A percentile compares a stretch with the other conserved stretches of the same genome.
Evolutionary conservation across 371 early-diverging fungal genomes (phyloP).

Genomic region (Haplosporangium sp.): DNA sequence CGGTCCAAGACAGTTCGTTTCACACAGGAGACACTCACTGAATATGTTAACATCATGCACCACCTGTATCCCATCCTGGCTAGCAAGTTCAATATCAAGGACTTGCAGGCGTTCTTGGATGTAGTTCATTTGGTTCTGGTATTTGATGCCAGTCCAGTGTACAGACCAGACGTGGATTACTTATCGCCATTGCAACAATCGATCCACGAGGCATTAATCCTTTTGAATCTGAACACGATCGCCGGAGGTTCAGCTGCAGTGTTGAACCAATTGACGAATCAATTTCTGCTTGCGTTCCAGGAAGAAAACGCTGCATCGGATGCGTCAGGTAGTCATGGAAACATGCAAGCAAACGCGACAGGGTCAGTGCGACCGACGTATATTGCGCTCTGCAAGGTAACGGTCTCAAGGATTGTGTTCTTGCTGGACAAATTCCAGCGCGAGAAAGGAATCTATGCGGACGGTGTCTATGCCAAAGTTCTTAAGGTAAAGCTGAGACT

Average conservation of each 20-base stretch:
- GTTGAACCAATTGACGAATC: slow-evolving; percentile 37
- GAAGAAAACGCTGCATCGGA: slow-evolving; percentile 57
- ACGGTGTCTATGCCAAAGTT: slow-evolving; percentile 75
- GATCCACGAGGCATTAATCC: slow-evolving; percentile 61
- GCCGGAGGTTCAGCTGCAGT: slow-evolving; percentile 35
- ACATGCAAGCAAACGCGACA: background rate
- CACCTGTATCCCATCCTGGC: slow-evolving; percentile 72
- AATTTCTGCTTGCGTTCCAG: slow-evolving; percentile 40
- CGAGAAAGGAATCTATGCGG: slow-evolving; percentile 66
- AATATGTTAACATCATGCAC: slow-evolving; percentile 72
- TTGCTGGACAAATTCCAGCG: slow-evolving; percentile 67
- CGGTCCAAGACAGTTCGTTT: slow-evolving; percentile 60
- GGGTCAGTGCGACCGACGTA: slow-evolving; percentile 58
- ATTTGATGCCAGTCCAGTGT: slow-evolving; percentile 66
- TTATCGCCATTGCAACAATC: slow-evolving; percentile 70
- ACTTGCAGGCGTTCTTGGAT: slow-evolving; percentile 64
- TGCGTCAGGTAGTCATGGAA: slow-evolving; percentile 1
- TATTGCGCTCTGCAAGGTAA: slow-evolving; percentile 80
- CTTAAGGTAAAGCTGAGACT: slow-evolving; percentile 57
- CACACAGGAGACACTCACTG: slow-evolving; percentile 83
- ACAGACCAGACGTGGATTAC: slow-evolving; percentile 65
- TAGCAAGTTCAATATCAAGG: slow-evolving; percentile 61
- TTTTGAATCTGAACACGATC: slow-evolving; percentile 55
- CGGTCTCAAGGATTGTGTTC: slow-evolving; percentile 66
- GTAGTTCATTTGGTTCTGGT: slow-evolving; percentile 68